A percentile compares a stretch with the other conserved stretches of the same genome.
Evolutionary conservation across 2,329 filamentous ascomycete species (phyloP).

Genomic region (Drechslerella coelobrocha): DNA sequence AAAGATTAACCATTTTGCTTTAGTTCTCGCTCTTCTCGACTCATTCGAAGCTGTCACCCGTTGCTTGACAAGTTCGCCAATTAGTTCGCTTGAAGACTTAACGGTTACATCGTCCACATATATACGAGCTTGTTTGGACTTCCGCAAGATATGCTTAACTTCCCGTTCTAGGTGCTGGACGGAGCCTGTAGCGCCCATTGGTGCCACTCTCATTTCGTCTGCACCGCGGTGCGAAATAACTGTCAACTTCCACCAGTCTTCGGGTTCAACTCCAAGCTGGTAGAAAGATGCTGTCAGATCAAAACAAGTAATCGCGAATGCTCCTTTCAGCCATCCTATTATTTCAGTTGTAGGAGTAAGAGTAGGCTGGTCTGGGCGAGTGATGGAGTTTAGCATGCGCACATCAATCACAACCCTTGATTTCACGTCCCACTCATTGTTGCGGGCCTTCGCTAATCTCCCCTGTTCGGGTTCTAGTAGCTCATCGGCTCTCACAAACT

Average conservation of each 20-base stretch:
- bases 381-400: not conserved
- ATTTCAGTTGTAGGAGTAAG: not conserved
- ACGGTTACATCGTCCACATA: conserved; percentile 3
- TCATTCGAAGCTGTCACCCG: too few relatives aligned
- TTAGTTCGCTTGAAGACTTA: not conserved
- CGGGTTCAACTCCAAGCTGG: not conserved
- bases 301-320: not conserved
- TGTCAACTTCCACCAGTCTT: conserved; percentile 2
- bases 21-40: too few relatives aligned
- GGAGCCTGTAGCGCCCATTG: not conserved
- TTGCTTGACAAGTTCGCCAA: too few relatives aligned
- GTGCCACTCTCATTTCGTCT: not conserved
- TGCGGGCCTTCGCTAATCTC: too few relatives aligned
- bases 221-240: not conserved
- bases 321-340: not conserved
- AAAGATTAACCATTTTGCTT: not conserved
- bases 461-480: not conserved
- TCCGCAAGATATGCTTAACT: not conserved
- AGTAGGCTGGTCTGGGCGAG: not conserved
- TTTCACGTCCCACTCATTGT: not conserved
- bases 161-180: conserved; percentile 3
- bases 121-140: not conserved
- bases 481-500: not conserved
- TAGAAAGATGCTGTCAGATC: conserved; percentile 4
- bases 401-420: not conserved